These are phyloP conservation scores for Sordariomycetes sp. DNA, from an alignment of 2,329 filamentous ascomycete genomes.

Conservation along the genomic window DNA sequence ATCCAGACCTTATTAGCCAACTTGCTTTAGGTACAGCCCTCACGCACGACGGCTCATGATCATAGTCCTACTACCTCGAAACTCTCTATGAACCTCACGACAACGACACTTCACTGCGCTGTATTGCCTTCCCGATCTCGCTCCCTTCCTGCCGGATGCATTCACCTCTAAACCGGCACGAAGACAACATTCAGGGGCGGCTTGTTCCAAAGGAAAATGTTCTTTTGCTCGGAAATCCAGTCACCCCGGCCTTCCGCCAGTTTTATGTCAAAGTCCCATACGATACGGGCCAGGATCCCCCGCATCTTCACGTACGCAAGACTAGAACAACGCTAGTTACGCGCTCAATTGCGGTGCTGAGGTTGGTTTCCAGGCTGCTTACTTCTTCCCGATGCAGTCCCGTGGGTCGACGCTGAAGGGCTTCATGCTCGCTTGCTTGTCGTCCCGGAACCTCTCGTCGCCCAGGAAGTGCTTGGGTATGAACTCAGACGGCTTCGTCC, in stretches of 20 bases:
- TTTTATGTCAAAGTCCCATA: conserved; percentile 34
- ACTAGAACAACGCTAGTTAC: conserved; percentile 13
- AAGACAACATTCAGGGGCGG: conserved; percentile 7
- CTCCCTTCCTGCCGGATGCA: background rate
- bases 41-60: too few species aligned
- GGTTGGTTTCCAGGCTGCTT: conserved; percentile 10
- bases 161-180: background rate
- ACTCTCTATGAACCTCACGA: too few species aligned
- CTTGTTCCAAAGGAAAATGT: conserved; percentile 10
- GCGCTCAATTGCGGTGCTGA: background rate
- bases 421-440: conserved; percentile 28
- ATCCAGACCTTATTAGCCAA: too few species aligned
- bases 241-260: conserved; percentile 12
- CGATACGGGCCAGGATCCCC: conserved; percentile 28
- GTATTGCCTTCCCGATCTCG: too few species aligned
- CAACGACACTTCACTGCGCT: too few species aligned
- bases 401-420: conserved; percentile 33
- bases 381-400: conserved; percentile 37
- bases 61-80: too few species aligned
- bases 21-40: too few species aligned
- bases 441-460: conserved; percentile 21
- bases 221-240: conserved; percentile 10
- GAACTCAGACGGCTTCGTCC: conserved; percentile 28
- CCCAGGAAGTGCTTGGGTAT: conserved; percentile 33
- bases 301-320: conserved; percentile 37